Evolutionary conservation across 2,329 filamentous ascomycete genomes (phyloP).

Genomic region (Aureobasidium uvarum): DNA sequence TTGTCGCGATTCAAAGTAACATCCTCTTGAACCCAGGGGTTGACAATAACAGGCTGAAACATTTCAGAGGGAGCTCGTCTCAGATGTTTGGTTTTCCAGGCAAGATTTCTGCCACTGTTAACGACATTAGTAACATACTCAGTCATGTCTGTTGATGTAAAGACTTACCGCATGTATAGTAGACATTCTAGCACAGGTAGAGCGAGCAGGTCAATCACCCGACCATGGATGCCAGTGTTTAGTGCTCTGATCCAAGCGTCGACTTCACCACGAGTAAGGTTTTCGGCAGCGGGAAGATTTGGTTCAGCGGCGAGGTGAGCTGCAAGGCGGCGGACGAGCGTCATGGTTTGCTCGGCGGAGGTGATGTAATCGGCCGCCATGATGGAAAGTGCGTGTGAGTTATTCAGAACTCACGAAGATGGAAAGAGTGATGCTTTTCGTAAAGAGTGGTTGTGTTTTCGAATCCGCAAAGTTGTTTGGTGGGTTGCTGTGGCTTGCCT

Average conservation of each 20-base stretch:
- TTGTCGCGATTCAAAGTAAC: background rate
- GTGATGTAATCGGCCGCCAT: background rate
- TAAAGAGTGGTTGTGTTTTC: background rate
- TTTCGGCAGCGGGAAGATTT: background rate
- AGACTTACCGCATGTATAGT: slow-evolving; percentile 6
- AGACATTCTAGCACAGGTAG: background rate
- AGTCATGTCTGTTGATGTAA: too few species aligned
- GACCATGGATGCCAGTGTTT: background rate
- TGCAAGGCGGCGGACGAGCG: background rate
- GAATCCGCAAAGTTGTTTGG: background rate
- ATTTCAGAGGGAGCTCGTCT: background rate
- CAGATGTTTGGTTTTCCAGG: background rate
- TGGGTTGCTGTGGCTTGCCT: background rate
- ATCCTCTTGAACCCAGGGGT: background rate
- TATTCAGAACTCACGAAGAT: background rate
- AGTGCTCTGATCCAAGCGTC: slow-evolving; percentile 15
- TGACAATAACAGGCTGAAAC: background rate
- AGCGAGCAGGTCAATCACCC: background rate
- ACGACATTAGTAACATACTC: background rate
- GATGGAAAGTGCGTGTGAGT: background rate
- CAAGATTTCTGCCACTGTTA: background rate
- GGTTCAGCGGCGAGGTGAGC: background rate
- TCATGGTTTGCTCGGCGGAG: background rate
- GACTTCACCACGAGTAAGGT: slow-evolving; percentile 8
- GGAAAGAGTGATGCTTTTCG: background rate